Conservation (phyloP, 768 basidiomycete genomes). For the Epithele typhae region DNA sequence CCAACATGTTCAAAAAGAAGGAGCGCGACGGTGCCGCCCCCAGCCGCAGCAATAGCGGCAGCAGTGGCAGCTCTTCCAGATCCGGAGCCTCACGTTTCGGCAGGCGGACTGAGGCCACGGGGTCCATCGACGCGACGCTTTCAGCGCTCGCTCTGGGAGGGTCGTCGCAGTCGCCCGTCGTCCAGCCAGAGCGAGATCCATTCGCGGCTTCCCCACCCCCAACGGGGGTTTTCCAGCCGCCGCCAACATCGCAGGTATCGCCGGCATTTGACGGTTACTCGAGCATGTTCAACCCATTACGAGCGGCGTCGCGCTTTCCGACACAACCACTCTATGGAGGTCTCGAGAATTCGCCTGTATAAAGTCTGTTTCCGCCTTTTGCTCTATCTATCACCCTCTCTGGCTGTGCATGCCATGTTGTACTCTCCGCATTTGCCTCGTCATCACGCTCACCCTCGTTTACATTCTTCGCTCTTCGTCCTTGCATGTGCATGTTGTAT, state of each 20-base stretch:
- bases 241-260: conserved; percentile 3
- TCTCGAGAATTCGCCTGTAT: not conserved
- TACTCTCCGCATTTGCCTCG: not conserved
- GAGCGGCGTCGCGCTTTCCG: conserved; percentile 10
- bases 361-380: not conserved
- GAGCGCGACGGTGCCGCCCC: not conserved
- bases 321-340: conserved; percentile 11
- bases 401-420: too few species aligned
- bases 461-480: not conserved
- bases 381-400: not conserved
- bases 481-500: conserved; percentile 7
- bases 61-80: not conserved
- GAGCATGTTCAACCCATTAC: conserved; percentile 10
- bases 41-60: not conserved
- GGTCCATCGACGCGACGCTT: conserved; percentile 12
- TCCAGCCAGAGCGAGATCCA: conserved; percentile 5
- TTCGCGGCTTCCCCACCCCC: conserved; percentile 10
- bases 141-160: conserved; percentile 3
- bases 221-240: conserved; percentile 1
- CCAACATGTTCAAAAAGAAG: conserved; percentile 14
- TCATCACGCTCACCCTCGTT: too few species aligned
- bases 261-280: conserved; percentile 11
- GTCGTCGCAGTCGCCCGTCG: not conserved
- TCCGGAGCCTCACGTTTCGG: not conserved
- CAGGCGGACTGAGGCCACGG: conserved; percentile 2